phyloP scores from a whole-genome alignment of 2,329 filamentous ascomycete species.

The Cytospora piceicola region DNA sequence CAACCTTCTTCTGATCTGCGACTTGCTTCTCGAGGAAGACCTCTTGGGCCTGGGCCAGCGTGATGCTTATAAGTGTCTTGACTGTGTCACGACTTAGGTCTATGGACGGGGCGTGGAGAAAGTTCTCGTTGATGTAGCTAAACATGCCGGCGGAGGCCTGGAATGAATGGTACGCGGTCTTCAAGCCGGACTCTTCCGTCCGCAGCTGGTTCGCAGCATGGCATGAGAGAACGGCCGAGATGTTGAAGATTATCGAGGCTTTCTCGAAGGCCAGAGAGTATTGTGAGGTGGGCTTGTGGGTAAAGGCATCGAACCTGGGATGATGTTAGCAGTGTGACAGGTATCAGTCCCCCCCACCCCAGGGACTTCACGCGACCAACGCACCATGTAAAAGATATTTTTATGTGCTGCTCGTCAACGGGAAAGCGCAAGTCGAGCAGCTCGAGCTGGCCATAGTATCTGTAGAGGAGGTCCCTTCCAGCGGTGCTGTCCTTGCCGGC shows the following conservation, averaged over 20 bases:
- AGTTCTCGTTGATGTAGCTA: slow-evolving; percentile 99
- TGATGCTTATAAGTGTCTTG: slow-evolving; percentile 89
- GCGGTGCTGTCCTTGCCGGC: slow-evolving; percentile 96
- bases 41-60: slow-evolving; percentile 94
- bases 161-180: slow-evolving; percentile 97
- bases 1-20: slow-evolving; percentile 88
- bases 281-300: slow-evolving; percentile 94
- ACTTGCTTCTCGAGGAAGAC: slow-evolving; percentile 98
- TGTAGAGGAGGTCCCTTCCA: slow-evolving; percentile 88
- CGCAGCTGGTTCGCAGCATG: slow-evolving; percentile 93
- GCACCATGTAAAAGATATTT: slow-evolving; percentile 97
- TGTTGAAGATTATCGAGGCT: slow-evolving; percentile 99
- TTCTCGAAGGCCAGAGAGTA: slow-evolving; percentile 98
- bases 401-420: slow-evolving; percentile 98
- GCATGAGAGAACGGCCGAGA: slow-evolving; percentile 93
- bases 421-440: slow-evolving; percentile 92
- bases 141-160: slow-evolving; percentile 99
- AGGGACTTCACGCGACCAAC: slow-evolving; percentile 27
- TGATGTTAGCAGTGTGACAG: slow-evolving; percentile 15
- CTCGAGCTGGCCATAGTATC: slow-evolving; percentile 97
- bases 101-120: slow-evolving; percentile 94
- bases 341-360: too few relatives aligned
- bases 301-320: slow-evolving; percentile 98
- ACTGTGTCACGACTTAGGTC: slow-evolving; percentile 95
- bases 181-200: slow-evolving; percentile 88